Evolutionary conservation across 1,139 yeast genomes (phyloP), one percentile per base, ranked within the genome.

Genomic region (Pichia sp.): DNA sequence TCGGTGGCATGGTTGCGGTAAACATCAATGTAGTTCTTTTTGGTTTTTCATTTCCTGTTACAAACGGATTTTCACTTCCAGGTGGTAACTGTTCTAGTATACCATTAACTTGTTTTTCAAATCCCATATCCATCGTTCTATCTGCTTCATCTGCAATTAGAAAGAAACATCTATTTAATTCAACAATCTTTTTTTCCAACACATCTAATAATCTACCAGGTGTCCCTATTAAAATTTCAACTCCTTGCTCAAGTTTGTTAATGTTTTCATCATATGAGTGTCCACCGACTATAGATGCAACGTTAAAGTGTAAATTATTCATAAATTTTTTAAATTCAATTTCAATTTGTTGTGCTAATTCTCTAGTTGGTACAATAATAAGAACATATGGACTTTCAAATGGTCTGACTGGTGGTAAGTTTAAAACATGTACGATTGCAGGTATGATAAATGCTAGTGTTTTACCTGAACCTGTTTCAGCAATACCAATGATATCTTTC

Each of bases 391-490:
- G 85, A 0, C 94, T 95, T 47, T 76, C 77, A 19, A 53, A 55
- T 31, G 64, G 65, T 37, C 65, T 65, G 9, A 56, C 45, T 0
- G 50, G 48, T 1, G 64, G 64, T n/a, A 69, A 49, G 32, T 69
- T 71, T 43, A 73, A 50, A 11, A 86, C 65, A 49, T 80, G 80
- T 5, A 78, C 60, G 6, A 87, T 56, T 38, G 87, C 63, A 0
- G 98, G 97, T 2, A 89, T 63, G 22, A 85, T 64, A 61, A 82
- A 91, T 9, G 95, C 84, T 23, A 88, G 68, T 0, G 98, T 91
- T 59, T 91, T 91, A 56, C 97, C 98, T 0, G 95, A 85, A 20
- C 97, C 98, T 0, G 98, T 91, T 52, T 88, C 91, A 0, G 97
- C 96, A n/a, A 89, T 75, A 21, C 96, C 97, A 21, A 89, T 71